A percentile compares a stretch with the other conserved stretches of the same genome.
Conservation (phyloP, 345 rosid genomes). For the Melastoma malabathricum region DNA sequence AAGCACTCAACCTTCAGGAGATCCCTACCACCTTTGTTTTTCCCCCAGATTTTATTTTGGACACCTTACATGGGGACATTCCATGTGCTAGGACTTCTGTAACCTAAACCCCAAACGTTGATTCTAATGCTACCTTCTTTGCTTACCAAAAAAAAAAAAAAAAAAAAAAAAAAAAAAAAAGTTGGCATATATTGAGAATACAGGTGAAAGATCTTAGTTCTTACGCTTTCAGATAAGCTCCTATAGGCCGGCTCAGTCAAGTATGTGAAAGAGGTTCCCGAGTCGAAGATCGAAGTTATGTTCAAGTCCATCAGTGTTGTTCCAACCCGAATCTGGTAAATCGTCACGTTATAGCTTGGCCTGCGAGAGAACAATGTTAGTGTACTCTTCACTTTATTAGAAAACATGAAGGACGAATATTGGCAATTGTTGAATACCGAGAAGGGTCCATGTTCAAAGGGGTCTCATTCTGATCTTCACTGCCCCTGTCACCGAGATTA, state of each 20-base stretch:
- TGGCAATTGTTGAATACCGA: constrained; percentile 59
- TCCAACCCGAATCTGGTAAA: constrained; percentile 56
- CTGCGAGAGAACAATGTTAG: constrained; percentile 25
- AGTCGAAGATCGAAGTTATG: constrained; percentile 60
- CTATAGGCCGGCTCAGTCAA: constrained; percentile 49
- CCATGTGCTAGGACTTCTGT: too few relatives aligned
- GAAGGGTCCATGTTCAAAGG: constrained; percentile 61
- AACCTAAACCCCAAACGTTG: too few relatives aligned
- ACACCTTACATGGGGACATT: too few relatives aligned
- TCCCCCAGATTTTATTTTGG: too few relatives aligned
- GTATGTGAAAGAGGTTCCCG: constrained; percentile 84
- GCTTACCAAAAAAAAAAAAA: constrained; percentile 12
- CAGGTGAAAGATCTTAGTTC: constrained; percentile 12
- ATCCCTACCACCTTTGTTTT: too few relatives aligned
- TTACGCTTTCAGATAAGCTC: constrained; percentile 41
- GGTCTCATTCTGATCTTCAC: constrained; percentile 74
- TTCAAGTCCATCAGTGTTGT: constrained; percentile 34
- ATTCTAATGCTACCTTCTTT: too few relatives aligned
- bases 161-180: not conserved
- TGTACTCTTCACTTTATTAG: constrained; percentile 1
- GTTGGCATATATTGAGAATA: not conserved
- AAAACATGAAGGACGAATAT: constrained; percentile 1
- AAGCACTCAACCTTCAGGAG: too few relatives aligned
- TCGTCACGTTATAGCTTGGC: constrained; percentile 54
- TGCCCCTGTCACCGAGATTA: constrained; percentile 81